Evolutionary conservation across 192 early-diverging fungal species (phyloP).

Genomic region (Linnemannia elongata): DNA sequence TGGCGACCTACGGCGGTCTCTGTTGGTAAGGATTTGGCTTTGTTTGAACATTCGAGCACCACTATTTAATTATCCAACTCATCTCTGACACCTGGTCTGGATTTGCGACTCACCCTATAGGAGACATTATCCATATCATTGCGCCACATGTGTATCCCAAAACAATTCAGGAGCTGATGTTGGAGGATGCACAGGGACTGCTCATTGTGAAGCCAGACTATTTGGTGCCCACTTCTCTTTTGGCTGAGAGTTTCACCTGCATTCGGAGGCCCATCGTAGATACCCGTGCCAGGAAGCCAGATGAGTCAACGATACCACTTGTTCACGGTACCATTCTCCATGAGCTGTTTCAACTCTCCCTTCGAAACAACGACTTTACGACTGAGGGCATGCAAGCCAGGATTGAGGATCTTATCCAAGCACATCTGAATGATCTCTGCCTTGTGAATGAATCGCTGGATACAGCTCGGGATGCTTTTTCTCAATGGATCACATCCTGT

Average conservation of each 20-base stretch:
- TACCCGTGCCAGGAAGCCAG: conserved; percentile 65
- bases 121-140: conserved; percentile 77
- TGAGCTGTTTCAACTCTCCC: conserved; percentile 79
- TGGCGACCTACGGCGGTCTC: conserved; percentile 16
- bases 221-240: conserved; percentile 80
- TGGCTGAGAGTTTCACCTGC: conserved; percentile 84
- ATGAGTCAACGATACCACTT: conserved; percentile 64
- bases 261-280: conserved; percentile 84
- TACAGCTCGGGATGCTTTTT: conserved; percentile 60
- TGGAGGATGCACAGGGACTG: conserved; percentile 68
- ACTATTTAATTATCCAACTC: background rate
- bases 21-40: conserved; percentile 5
- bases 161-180: conserved; percentile 59
- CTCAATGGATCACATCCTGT: conserved; percentile 65
- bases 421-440: conserved; percentile 78
- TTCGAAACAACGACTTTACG: conserved; percentile 73
- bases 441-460: conserved; percentile 75
- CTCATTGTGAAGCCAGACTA: conserved; percentile 87
- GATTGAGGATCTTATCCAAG: conserved; percentile 66
- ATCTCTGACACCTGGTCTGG: background rate
- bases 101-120: conserved; percentile 29
- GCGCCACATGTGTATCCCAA: conserved; percentile 35
- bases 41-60: background rate
- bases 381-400: conserved; percentile 56
- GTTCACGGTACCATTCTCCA: conserved; percentile 90